Evolutionary conservation across 1,139 yeast species (phyloP), one percentile per base, ranked within the genome.

Genomic region (Yamadazyma dushanensis): DNA sequence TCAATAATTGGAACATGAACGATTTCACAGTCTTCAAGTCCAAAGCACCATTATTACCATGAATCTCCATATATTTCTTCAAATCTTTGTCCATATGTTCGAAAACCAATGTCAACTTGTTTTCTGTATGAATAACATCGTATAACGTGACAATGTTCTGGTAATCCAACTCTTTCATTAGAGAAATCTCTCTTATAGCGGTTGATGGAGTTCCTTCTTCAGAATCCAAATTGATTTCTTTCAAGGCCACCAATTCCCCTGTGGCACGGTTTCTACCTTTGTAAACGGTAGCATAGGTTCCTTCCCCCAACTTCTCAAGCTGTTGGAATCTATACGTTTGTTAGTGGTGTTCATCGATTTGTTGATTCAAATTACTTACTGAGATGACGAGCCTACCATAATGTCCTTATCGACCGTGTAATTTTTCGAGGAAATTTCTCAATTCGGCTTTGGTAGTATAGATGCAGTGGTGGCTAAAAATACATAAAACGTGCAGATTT

Each of bases 151-250:
- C 96, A 44, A 92, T 89, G 59, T 92, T 92, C 47, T 89, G 96
- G 59, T 90, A 95, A 57, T 88, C 90, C 49, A 92, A 73, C 59
- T 92, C 98, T 61, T 92, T 92, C 97, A 92, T 88, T 44, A 92
- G 69, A 7, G 97, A 92, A 42, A 92, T 92, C 61, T 92, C 98
- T 50, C 98, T 75, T 46, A 92, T 92, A 7, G 98, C 98, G 0
- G 98, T 92, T 1, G 97, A 89, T 2, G 98, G 98, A 0, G 97
- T 92, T 9, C 98, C 98, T 61, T 92, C 99, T 55, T 90, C 97
- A 15, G 95, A 83, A 57, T 92, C 99, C 45, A 92, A 71, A 50
- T 83, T 88, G 60, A 92, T 94, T 60, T 92, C 98, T 58, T 92
- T 92, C 51, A 92, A 69, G 1, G 98, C 98, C 16, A 92, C 98